Evolutionary conservation across 2,329 filamentous ascomycete genomes (phyloP).

Genomic region (Aspergillus fumigatiaffinis): DNA sequence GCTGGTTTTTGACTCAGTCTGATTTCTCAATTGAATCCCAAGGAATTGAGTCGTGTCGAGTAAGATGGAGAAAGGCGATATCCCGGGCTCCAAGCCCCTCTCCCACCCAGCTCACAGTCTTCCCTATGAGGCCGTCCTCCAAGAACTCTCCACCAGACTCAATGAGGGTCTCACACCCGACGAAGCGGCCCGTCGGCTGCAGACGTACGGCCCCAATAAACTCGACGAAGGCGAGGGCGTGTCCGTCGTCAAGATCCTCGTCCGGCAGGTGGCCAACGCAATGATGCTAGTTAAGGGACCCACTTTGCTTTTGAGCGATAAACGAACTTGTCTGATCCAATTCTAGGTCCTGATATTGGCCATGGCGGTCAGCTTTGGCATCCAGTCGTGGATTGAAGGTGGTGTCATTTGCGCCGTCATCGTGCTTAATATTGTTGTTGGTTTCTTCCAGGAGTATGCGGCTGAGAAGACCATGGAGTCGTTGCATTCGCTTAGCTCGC

Average conservation of each 20-base stretch:
- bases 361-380: conserved; percentile 61
- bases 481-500: conserved; percentile 54
- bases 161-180: conserved; percentile 55
- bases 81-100: neutral
- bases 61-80: neutral
- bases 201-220: conserved; percentile 59
- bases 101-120: conserved; percentile 62
- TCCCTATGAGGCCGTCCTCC: conserved; percentile 48
- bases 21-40: too few species aligned
- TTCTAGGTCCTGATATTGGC: conserved; percentile 69
- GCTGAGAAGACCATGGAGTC: conserved; percentile 62
- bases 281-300: conserved; percentile 56
- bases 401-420: conserved; percentile 59
- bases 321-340: conserved; percentile 17
- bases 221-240: conserved; percentile 63
- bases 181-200: conserved; percentile 55
- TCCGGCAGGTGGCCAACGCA: conserved; percentile 64
- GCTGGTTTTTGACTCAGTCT: too few species aligned
- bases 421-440: conserved; percentile 54
- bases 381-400: conserved; percentile 56
- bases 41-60: neutral
- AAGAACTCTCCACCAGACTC: conserved; percentile 53
- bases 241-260: conserved; percentile 64
- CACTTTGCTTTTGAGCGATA: conserved; percentile 16
- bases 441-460: conserved; percentile 59